Evolutionary conservation across 1,139 yeast genomes (phyloP).

Genomic region (Saccharomyces pastorianus): DNA sequence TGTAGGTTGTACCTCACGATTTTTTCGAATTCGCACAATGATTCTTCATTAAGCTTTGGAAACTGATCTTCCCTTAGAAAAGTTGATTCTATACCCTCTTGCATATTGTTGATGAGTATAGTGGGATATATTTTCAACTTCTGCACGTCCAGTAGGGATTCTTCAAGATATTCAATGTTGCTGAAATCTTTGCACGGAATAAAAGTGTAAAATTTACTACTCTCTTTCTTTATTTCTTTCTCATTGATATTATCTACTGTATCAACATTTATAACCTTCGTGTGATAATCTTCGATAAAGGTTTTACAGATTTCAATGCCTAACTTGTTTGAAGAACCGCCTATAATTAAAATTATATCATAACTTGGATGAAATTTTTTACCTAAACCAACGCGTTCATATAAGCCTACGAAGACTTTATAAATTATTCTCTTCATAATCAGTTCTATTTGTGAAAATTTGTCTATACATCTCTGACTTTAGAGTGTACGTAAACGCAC

Average conservation of each 20-base stretch:
- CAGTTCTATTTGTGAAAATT: too few relatives aligned
- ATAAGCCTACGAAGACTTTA: background rate
- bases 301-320: constrained; percentile 4
- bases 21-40: constrained; percentile 7
- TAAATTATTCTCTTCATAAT: background rate
- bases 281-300: constrained; percentile 1
- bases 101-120: constrained; percentile 20
- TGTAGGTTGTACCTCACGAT: constrained; percentile 16
- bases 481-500: too few relatives aligned
- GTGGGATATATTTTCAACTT: constrained; percentile 7
- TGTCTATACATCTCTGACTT: too few relatives aligned
- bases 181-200: constrained; percentile 13
- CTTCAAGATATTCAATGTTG: constrained; percentile 6
- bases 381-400: background rate
- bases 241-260: background rate
- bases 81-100: constrained; percentile 12
- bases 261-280: constrained; percentile 10
- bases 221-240: background rate
- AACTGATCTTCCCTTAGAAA: background rate
- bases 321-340: constrained; percentile 7
- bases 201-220: constrained; percentile 8
- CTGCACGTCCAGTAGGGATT: constrained; percentile 8
- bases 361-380: constrained; percentile 2
- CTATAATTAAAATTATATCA: constrained; percentile 1
- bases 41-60: constrained; percentile 3